Evolutionary conservation across 768 basidiomycete species (phyloP).

Genomic region (Gloeopeniophorella convolvens): DNA sequence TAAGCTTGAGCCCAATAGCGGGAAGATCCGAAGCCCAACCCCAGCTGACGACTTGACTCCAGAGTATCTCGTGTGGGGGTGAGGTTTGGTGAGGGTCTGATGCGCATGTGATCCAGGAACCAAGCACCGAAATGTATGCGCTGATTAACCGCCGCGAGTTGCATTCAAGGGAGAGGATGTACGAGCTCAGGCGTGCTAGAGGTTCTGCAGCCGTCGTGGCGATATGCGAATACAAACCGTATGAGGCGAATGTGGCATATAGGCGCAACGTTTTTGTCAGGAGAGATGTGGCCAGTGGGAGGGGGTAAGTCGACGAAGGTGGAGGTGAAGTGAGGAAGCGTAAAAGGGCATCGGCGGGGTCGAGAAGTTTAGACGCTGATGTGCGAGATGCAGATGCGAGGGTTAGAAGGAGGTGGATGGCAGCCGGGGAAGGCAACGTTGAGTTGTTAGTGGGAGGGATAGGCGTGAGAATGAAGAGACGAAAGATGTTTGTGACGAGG

Average conservation of each 20-base stretch:
- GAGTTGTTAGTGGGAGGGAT: conserved; percentile 35
- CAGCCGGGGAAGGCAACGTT: conserved; percentile 36
- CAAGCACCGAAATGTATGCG: conserved; percentile 55
- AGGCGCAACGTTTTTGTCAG: conserved; percentile 53
- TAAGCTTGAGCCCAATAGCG: conserved; percentile 32
- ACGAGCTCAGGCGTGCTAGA: conserved; percentile 45
- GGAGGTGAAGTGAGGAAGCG: conserved; percentile 64
- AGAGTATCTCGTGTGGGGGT: conserved; percentile 80
- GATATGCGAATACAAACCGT: conserved; percentile 70
- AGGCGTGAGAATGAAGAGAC: conserved; percentile 51
- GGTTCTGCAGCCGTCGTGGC: conserved; percentile 56
- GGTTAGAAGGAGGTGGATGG: conserved; percentile 49
- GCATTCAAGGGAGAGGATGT: conserved; percentile 36
- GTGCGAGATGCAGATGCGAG: conserved; percentile 62
- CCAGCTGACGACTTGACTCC: conserved; percentile 82
- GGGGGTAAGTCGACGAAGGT: conserved; percentile 34
- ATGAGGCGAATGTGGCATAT: conserved; percentile 61
- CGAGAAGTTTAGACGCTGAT: conserved; percentile 52
- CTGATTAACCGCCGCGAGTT: conserved; percentile 32
- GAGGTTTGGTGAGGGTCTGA: conserved; percentile 87
- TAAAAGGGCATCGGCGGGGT: conserved; percentile 57
- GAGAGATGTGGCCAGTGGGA: conserved; percentile 37
- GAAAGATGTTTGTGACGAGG: conserved; percentile 46
- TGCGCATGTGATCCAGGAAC: conserved; percentile 75
- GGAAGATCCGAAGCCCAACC: conserved; percentile 60